Conservation (phyloP, 2,329 filamentous ascomycete species). For the Trichophyton verrucosum region DNA sequence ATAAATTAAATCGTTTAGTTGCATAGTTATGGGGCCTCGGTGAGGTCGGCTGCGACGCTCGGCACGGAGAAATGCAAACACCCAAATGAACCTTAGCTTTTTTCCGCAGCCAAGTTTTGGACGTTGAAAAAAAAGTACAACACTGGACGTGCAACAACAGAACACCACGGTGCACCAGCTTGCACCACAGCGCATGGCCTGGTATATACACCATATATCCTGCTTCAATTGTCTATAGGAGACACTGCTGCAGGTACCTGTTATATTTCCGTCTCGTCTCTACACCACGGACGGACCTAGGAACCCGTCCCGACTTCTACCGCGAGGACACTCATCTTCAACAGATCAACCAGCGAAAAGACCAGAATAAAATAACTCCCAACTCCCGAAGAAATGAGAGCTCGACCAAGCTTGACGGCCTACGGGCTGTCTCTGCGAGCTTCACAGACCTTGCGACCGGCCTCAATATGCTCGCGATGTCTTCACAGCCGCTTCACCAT, state of each 20-base stretch:
- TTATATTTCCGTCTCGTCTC: not conserved
- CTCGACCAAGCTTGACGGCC: conserved; percentile 12
- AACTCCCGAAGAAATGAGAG: conserved; percentile 6
- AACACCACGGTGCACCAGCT: not conserved
- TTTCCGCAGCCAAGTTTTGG: not conserved
- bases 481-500: conserved; percentile 22
- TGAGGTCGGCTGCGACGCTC: not conserved
- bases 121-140: not conserved
- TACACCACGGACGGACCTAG: not conserved
- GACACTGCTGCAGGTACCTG: not conserved
- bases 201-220: not conserved
- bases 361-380: not conserved
- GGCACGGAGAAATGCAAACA: conserved; percentile 2
- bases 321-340: not conserved
- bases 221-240: not conserved
- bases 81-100: not conserved
- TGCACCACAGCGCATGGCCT: not conserved
- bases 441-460: conserved; percentile 23
- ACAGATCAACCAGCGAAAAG: not conserved
- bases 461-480: conserved; percentile 31
- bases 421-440: conserved; percentile 19
- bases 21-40: too few species aligned
- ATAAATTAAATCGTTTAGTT: not conserved
- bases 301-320: not conserved
- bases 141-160: not conserved